Percentiles rank a stretch among this genome's conserved stretches.
Evolutionary conservation across 495 filamentous ascomycete species (phyloP).

Genomic region (Podospora pseudoanserina): DNA sequence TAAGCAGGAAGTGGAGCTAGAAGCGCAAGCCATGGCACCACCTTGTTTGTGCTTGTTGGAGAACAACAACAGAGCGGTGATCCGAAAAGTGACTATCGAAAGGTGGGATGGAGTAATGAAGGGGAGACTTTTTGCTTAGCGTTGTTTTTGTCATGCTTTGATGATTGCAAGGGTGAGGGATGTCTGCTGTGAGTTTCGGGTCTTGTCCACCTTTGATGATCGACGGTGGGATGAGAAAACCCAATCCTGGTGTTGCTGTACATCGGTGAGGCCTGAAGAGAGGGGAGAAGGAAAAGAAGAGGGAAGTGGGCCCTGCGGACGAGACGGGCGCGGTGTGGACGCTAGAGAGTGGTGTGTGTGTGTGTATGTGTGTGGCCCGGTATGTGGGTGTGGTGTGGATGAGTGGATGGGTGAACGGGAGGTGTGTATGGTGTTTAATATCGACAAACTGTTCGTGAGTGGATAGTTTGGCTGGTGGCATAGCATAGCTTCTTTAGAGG

Average conservation of each 20-base stretch:
- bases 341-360: neutral
- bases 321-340: neutral
- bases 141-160: neutral
- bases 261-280: neutral
- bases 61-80: neutral
- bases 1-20: neutral
- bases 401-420: neutral
- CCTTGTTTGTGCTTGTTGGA: neutral
- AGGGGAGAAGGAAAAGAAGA: neutral
- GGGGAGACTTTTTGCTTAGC: neutral
- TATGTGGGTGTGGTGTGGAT: neutral
- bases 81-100: neutral
- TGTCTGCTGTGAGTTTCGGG: too few relatives aligned
- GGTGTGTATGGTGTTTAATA: neutral
- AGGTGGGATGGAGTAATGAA: neutral
- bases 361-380: neutral
- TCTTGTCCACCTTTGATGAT: neutral
- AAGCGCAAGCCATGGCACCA: neutral
- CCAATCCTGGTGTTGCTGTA: neutral
- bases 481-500: neutral
- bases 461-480: neutral
- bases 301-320: neutral
- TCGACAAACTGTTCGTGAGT: neutral
- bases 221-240: neutral
- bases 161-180: too few relatives aligned